Base-by-base conservation (phyloP, 805 yeast species). In the Starmera quercuum region DNA sequence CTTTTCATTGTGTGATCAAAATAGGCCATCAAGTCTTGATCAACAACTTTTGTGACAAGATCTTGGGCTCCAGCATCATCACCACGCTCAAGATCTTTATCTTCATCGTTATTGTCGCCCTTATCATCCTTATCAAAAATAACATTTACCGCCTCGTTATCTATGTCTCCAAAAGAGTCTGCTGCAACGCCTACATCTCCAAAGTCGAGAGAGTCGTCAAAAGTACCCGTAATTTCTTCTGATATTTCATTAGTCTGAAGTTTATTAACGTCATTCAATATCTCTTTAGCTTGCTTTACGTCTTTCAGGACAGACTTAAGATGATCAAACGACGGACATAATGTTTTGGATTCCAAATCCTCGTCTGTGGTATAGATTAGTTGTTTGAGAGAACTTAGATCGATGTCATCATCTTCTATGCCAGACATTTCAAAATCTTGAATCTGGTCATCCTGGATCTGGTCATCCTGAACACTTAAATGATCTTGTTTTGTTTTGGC, bases 311-410 rank as follows among this genome's bases (percentile, higher is more conserved):
- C 85, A 8, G 60, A 57, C 39, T 75, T 69, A 31, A 84, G 58
- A 38, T 78, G 77, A 7, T 59, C 65, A 41, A 84, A 61, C 0
- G 95, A 83, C 0, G 94, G 90, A 43, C 95, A 83, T 2, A 87
- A 62, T 13, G 68, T 61, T 8, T 54, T 32, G 4, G 38, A 43
- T 7, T 58, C 55, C 4, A 61, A 39, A 12, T 54, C 49, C 2
- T 46, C 52, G 10, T 54, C 51, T 7, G 48, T 45, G 6, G 47
- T 41, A 26, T 43, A 54, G n/a, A 62, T 37, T 49, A 49, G 49
- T 15, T 17, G 12, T 28, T 45, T 41, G 20, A 50, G 37, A 2
- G 30, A 26, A 6, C 38, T 20, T 9, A 49, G 43, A 13, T 66
- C 66, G 7, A 62, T 48, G 31, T 56, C 61, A 31, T 51, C 57